A percentile compares a stretch with the other conserved stretches of the same genome.
phyloP scores from a whole-genome alignment of 345 rosid genomes.

The Eucalyptus sp. region DNA sequence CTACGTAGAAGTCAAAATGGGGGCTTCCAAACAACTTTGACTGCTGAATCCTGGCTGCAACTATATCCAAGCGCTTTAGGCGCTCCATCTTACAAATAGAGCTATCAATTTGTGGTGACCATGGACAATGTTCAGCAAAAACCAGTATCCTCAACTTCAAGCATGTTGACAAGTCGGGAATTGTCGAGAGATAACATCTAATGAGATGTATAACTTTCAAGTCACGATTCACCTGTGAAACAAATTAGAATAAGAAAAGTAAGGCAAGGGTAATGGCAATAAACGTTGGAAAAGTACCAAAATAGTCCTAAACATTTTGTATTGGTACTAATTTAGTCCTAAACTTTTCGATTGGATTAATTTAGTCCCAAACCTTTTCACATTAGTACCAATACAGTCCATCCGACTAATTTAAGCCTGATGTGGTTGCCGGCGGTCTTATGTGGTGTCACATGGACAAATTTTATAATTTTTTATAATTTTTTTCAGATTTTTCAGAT shows the following conservation, averaged over 20 bases:
- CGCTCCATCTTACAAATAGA: background rate
- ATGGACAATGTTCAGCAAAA: background rate
- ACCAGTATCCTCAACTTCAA: background rate
- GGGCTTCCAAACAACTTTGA: background rate
- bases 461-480: too few relatives aligned
- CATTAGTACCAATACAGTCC: too few relatives aligned
- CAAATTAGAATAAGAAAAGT: accelerated
- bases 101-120: background rate
- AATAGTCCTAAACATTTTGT: too few relatives aligned
- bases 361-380: too few relatives aligned
- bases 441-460: too few relatives aligned
- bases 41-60: background rate
- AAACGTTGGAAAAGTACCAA: too few relatives aligned
- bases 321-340: too few relatives aligned
- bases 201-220: background rate
- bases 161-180: background rate
- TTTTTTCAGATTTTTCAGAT: too few relatives aligned
- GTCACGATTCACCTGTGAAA: background rate
- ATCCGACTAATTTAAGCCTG: too few relatives aligned
- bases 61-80: background rate
- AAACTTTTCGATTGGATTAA: too few relatives aligned
- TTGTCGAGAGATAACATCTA: accelerated
- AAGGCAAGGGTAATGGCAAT: background rate
- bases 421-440: too few relatives aligned
- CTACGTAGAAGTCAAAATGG: background rate